Evolutionary conservation across 306 rosid genomes (phyloP).

Genomic region (Leucaena leucocephala): DNA sequence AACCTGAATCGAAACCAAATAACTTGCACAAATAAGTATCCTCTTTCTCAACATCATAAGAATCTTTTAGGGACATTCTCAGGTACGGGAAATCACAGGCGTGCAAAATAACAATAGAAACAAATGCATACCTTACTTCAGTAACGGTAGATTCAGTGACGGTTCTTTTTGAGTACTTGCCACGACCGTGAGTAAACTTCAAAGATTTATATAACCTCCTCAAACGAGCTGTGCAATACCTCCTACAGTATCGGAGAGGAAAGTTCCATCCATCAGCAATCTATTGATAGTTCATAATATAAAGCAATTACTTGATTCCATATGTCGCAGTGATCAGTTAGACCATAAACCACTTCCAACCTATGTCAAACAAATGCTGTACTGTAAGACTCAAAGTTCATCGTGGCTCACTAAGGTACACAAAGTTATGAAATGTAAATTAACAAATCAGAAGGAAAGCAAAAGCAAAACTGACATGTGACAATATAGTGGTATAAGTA

Average conservation of each 20-base stretch:
- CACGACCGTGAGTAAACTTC: conserved; percentile 99
- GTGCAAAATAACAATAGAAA: conserved; percentile 11
- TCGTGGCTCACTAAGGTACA: conserved; percentile 1
- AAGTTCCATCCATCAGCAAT: conserved; percentile 21
- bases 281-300: conserved; percentile 5
- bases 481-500: neutral
- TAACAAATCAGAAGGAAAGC: neutral
- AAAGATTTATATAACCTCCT: conserved; percentile 91
- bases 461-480: conserved; percentile 7
- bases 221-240: conserved; percentile 92
- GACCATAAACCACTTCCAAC: neutral
- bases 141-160: conserved; percentile 79
- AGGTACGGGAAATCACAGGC: conserved; percentile 14
- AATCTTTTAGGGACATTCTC: neutral
- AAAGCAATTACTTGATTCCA: conserved; percentile 16
- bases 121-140: conserved; percentile 75
- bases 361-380: neutral
- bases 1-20: conserved; percentile 65
- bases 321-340: neutral
- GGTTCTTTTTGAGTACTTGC: conserved; percentile 68
- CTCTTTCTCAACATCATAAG: conserved; percentile 3
- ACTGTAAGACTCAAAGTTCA: conserved; percentile 5
- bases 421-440: conserved; percentile 18
- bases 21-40: conserved; percentile 22
- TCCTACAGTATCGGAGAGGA: conserved; percentile 49